These are phyloP conservation scores for Cyclostephanos invisitatus DNA, from an alignment of 108 stramenopile genomes.

Conservation along the genomic window DNA sequence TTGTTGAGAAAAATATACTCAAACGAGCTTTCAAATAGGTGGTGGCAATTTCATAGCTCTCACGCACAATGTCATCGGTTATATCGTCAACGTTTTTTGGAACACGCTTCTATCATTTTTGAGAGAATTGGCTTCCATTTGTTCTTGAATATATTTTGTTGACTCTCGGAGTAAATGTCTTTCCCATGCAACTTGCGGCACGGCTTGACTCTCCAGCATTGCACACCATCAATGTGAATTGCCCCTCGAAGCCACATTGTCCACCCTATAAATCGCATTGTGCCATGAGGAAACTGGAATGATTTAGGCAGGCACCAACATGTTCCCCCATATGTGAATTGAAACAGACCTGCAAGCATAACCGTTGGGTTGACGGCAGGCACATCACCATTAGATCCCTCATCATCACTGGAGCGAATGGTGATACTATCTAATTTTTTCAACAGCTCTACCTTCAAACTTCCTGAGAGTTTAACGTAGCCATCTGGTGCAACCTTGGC, in stretches of 20 bases:
- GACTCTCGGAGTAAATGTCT: background rate
- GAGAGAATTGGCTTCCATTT: conserved; percentile 5
- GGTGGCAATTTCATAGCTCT: conserved; percentile 4
- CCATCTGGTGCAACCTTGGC: conserved; percentile 20
- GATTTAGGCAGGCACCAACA: conserved; percentile 11
- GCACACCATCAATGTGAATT: conserved; percentile 5
- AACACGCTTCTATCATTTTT: conserved; percentile 12
- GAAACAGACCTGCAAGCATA: background rate
- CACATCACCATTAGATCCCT: background rate
- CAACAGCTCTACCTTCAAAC: background rate
- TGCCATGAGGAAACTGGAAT: conserved; percentile 9
- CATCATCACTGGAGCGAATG: background rate
- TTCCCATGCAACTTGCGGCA: conserved; percentile 8
- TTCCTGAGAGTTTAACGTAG: conserved; percentile 1
- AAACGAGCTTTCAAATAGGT: background rate
- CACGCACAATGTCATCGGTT: background rate
- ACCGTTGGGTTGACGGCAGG: background rate
- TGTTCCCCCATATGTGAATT: background rate
- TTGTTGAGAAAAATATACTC: conserved; percentile 7
- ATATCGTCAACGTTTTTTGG: background rate
- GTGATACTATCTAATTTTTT: conserved; percentile 10
- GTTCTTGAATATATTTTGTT: background rate
- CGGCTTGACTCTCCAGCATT: conserved; percentile 8
- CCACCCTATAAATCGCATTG: background rate
- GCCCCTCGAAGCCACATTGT: conserved; percentile 3